Conservation (phyloP, 192 early-diverging fungal species). For the Coemansia guatemalensis region DNA sequence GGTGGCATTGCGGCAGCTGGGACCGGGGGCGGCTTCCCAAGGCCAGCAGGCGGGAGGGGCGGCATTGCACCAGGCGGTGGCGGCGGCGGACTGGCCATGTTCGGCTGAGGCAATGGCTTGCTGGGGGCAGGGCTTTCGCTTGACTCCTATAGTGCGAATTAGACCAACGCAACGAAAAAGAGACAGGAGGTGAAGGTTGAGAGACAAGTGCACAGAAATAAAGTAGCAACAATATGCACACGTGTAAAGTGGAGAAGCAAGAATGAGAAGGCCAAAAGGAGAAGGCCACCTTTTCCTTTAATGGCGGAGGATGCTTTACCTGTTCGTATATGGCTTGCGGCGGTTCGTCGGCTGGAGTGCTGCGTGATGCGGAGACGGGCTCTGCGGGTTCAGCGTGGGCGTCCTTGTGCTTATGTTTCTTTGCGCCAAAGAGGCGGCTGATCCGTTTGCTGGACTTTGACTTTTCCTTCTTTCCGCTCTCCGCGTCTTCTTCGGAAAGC, state of each 20-base stretch:
- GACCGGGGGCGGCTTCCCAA: slow-evolving; percentile 4
- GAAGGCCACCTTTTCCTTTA: slow-evolving; percentile 20
- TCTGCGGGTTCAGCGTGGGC: slow-evolving; percentile 1
- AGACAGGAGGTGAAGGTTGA: background rate
- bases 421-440: slow-evolving; percentile 45
- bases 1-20: slow-evolving; percentile 7
- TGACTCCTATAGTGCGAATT: background rate
- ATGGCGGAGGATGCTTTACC: background rate
- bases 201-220: background rate
- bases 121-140: slow-evolving; percentile 7
- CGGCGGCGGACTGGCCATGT: slow-evolving; percentile 24
- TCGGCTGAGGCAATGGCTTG: slow-evolving; percentile 41
- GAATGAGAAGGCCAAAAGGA: background rate
- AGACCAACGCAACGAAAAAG: background rate
- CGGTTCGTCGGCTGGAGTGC: slow-evolving; percentile 1
- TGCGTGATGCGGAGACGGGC: background rate
- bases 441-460: slow-evolving; percentile 43
- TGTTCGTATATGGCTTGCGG: slow-evolving; percentile 3
- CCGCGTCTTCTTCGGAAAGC: slow-evolving; percentile 19
- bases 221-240: background rate
- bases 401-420: slow-evolving; percentile 45
- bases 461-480: slow-evolving; percentile 42
- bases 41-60: slow-evolving; percentile 8
- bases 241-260: background rate
- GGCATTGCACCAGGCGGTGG: slow-evolving; percentile 12